These are phyloP conservation scores for Dioscorea alata DNA, from an alignment of 106 monocot species.

Conservation along the genomic window DNA sequence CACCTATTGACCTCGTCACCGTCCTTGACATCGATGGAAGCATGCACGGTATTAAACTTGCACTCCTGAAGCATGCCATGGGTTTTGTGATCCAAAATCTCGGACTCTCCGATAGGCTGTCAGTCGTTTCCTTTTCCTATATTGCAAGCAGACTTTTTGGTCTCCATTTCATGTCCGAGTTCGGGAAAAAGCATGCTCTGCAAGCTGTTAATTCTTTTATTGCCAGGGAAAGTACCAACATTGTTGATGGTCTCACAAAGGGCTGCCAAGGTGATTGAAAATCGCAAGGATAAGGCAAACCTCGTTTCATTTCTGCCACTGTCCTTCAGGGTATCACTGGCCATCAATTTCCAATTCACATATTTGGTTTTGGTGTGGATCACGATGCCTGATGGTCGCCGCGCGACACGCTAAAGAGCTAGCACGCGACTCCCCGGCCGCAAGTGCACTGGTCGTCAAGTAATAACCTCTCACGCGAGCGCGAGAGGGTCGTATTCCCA, in stretches of 20 bases:
- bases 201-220: constrained; percentile 67
- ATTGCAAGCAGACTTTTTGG: constrained; percentile 66
- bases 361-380: constrained; percentile 85
- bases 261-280: constrained; percentile 68
- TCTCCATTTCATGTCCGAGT: constrained; percentile 66
- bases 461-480: too few relatives aligned
- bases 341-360: constrained; percentile 59
- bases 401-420: too few relatives aligned
- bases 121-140: constrained; percentile 82
- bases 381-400: too few relatives aligned
- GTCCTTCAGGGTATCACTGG: constrained; percentile 18
- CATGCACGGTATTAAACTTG: too few relatives aligned
- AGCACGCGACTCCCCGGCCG: too few relatives aligned
- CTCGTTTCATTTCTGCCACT: constrained; percentile 51
- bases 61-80: constrained; percentile 79
- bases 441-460: too few relatives aligned
- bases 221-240: constrained; percentile 72
- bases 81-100: constrained; percentile 88
- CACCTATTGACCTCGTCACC: constrained; percentile 73
- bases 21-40: constrained; percentile 93
- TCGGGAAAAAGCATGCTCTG: constrained; percentile 63
- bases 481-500: too few relatives aligned
- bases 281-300: constrained; percentile 56
- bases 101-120: constrained; percentile 71
- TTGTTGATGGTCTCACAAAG: constrained; percentile 74